A percentile compares a stretch with the other conserved stretches of the same genome.
phyloP scores from a whole-genome alignment of 768 basidiomycete species.

The Gloeostereum incarnatum region DNA sequence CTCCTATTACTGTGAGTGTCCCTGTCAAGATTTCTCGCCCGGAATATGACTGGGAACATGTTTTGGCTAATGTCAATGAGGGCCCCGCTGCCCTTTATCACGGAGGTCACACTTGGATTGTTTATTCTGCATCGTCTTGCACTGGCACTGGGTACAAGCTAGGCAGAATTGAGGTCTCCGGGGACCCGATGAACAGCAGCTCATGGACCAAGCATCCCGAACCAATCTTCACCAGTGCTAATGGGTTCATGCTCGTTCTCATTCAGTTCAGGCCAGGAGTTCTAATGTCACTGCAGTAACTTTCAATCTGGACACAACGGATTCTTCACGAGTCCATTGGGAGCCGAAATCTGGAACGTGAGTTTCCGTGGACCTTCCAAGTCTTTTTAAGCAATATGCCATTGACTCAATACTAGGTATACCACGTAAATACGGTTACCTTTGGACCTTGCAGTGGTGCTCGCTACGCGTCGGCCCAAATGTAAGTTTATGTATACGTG shows the following conservation, averaged over 20 bases:
- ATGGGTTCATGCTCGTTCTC: conserved; percentile 14
- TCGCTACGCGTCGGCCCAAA: conserved; percentile 5
- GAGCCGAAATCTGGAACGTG: conserved; percentile 16
- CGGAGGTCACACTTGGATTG: conserved; percentile 20
- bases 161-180: conserved; percentile 19
- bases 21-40: conserved; percentile 22
- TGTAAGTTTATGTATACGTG: too few relatives aligned
- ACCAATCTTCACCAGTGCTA: conserved; percentile 19
- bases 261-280: neutral
- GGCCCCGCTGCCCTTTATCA: conserved; percentile 22
- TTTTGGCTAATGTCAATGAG: conserved; percentile 23
- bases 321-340: conserved; percentile 21
- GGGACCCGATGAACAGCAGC: conserved; percentile 18
- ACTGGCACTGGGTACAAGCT: conserved; percentile 20
- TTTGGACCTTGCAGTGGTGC: conserved; percentile 5
- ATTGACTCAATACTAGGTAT: neutral
- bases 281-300: neutral
- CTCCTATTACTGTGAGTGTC: conserved; percentile 20
- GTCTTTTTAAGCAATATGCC: neutral
- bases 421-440: neutral
- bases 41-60: conserved; percentile 20
- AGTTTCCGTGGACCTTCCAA: neutral
- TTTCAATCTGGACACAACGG: conserved; percentile 24
- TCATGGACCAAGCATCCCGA: conserved; percentile 21
- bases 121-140: conserved; percentile 21